These are phyloP conservation scores for Agapanthus africanus DNA, from an alignment of 106 monocot genomes.

Conservation along the genomic window DNA sequence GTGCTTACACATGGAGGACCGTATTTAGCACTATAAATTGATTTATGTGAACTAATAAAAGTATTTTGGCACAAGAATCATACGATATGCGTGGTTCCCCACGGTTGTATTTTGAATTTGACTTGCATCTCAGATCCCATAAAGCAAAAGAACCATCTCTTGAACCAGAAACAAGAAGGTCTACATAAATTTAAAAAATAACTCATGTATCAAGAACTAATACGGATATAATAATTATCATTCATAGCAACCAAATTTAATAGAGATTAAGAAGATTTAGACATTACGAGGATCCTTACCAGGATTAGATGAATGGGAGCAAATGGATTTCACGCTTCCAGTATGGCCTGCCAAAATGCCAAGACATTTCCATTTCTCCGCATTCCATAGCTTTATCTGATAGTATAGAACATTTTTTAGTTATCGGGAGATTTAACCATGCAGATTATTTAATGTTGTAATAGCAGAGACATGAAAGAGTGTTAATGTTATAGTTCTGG, in stretches of 20 bases:
- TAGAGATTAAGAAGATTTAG: too few relatives aligned
- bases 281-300: slow-evolving; percentile 32
- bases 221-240: too few relatives aligned
- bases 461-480: too few relatives aligned
- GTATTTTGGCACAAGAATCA: slow-evolving; percentile 8
- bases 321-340: slow-evolving; percentile 87
- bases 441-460: too few relatives aligned
- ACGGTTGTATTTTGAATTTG: slow-evolving; percentile 22
- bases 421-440: too few relatives aligned
- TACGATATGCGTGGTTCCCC: slow-evolving; percentile 43
- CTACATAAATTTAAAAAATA: too few relatives aligned
- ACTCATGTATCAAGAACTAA: too few relatives aligned
- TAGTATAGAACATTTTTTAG: not conserved
- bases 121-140: slow-evolving; percentile 78
- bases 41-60: not conserved
- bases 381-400: slow-evolving; percentile 85
- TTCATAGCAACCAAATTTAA: too few relatives aligned
- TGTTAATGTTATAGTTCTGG: too few relatives aligned
- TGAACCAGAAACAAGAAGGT: too few relatives aligned
- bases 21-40: not conserved
- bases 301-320: slow-evolving; percentile 62
- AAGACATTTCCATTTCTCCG: slow-evolving; percentile 52
- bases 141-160: slow-evolving; percentile 93
- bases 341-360: slow-evolving; percentile 69
- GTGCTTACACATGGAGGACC: not conserved